phyloP scores from a whole-genome alignment of 441 rosid species.

The Gossypium laxum region DNA sequence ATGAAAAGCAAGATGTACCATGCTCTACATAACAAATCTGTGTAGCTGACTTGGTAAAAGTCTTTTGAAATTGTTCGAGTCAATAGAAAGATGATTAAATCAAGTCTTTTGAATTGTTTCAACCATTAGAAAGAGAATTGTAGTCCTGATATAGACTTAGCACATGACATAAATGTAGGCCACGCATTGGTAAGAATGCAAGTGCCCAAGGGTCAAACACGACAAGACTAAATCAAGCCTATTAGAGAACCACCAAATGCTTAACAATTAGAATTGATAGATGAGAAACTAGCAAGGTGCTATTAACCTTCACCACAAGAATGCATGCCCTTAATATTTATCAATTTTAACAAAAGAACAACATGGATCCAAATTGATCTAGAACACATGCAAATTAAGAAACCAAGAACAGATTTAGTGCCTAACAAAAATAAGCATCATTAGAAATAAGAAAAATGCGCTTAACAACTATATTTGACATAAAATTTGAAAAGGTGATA shows the following conservation, averaged over 20 bases:
- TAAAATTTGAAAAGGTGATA: neutral
- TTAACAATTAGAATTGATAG: neutral
- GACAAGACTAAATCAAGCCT: neutral
- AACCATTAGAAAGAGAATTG: neutral
- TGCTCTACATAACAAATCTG: neutral
- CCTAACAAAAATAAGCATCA: neutral
- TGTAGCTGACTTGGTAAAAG: neutral
- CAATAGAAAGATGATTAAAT: neutral
- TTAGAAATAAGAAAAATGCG: neutral
- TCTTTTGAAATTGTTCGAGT: neutral
- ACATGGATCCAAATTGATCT: neutral
- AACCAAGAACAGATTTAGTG: neutral
- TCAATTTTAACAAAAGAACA: neutral
- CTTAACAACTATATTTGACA: neutral
- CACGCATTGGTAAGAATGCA: neutral
- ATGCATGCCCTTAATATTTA: neutral
- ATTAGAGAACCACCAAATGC: neutral
- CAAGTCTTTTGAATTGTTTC: neutral
- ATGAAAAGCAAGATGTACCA: neutral
- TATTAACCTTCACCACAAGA: neutral
- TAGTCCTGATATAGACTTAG: neutral
- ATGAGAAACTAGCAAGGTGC: neutral
- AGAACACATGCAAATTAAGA: neutral
- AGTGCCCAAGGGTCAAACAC: neutral
- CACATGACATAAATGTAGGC: neutral